A percentile compares a stretch with the other conserved stretches of the same genome.
Evolutionary conservation across 495 filamentous ascomycete genomes (phyloP).

Genomic region (Penicillium cinerascens): DNA sequence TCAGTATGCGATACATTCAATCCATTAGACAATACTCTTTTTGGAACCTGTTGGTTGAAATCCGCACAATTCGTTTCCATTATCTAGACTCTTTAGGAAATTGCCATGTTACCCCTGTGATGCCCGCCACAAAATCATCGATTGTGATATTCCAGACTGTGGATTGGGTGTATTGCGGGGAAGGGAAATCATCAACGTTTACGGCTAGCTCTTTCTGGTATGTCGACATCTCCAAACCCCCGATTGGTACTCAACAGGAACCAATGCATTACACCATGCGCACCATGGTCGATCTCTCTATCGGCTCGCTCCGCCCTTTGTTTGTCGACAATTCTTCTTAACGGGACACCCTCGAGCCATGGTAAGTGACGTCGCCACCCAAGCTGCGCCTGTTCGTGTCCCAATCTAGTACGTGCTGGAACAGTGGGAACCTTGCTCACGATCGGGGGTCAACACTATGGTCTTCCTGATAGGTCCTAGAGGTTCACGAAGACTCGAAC

Average conservation of each 20-base stretch:
- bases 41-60: neutral
- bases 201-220: slow-evolving; percentile 1
- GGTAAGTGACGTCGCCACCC: slow-evolving; percentile 8
- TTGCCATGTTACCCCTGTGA: neutral
- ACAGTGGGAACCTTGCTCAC: neutral
- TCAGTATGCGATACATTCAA: neutral
- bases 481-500: neutral
- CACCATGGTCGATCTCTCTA: neutral
- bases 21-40: neutral
- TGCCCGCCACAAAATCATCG: neutral
- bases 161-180: neutral
- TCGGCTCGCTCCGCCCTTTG: slow-evolving; percentile 1
- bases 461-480: neutral
- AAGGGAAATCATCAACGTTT: neutral
- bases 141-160: neutral
- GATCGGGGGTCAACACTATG: neutral
- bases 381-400: neutral
- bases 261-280: neutral
- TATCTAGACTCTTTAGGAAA: neutral
- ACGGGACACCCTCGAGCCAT: slow-evolving; percentile 1
- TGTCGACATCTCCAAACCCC: neutral
- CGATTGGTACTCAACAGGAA: neutral
- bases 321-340: neutral
- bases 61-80: neutral
- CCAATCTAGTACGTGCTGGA: neutral